Base-by-base conservation (phyloP, 768 basidiomycete genomes). In the Auricularia auricula-judae region DNA sequence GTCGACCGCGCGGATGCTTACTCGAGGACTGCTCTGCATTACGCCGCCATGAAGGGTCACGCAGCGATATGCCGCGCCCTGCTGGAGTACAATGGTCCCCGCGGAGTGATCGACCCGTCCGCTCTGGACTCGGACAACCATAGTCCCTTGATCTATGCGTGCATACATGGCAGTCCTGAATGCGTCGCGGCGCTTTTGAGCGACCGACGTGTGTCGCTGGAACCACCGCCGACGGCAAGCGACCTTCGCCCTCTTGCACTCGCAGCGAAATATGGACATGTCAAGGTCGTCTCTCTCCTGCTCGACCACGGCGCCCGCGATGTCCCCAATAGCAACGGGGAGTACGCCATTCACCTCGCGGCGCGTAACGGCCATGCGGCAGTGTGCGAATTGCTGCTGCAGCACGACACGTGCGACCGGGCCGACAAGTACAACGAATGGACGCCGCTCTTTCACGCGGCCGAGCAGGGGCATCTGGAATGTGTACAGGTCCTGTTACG, bases 401-500 rank as follows among this genome's bases (percentile, higher is more conserved):
- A 78, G 36, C 84, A 84, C 47, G 87, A 85, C 61, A 92, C 86
- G 44, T 92, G 87, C 86, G 93, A 92, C 74, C 80, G 83, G 7
- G 86, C 88, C 1, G 97, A 99, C 80, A 98, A 95, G 75, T 98
- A 96, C 74, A 90, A 96, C 72, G 93, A 97, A 73, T 98, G 96
- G 93, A 98, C 95, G 5, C 97, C 97, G 33, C 80, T 98, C 54
- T 93, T 95, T 71, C 95, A 98, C 74, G 93, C 97, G 2, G 88
- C 94, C 4, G 87, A 92, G 43, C 88, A 93, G 67, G 94, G 95
- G 1, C 88, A 86, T 67, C 75, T 80, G 18, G 79, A 79, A 5
- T 96, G 91, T 71, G 82, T 98, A 51, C 76, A 77, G 44, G 80
- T 90, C n/a, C 81, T 98, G 23, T 79, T 98, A 7, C 82, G 86